phyloP scores from a whole-genome alignment of 2,329 filamentous ascomycete species.

The Stagonosporopsis cucurbitacearum region DNA sequence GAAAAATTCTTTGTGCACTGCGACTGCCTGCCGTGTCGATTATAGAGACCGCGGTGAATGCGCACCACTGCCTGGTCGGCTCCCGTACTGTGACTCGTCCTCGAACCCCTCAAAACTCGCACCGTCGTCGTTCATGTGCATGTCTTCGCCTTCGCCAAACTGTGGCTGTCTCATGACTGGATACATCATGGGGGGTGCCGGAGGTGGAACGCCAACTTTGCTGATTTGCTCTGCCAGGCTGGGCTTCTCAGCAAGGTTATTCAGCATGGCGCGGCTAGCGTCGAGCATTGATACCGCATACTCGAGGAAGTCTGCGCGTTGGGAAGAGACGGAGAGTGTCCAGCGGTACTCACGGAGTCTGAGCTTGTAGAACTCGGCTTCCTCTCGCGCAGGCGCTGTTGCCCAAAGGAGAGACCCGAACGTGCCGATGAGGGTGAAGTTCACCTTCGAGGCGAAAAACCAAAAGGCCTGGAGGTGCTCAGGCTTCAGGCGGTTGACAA shows the following conservation, averaged over 20 bases:
- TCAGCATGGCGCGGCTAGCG: slow-evolving; percentile 53
- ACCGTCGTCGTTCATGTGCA: slow-evolving; percentile 38
- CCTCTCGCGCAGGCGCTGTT: slow-evolving; percentile 83
- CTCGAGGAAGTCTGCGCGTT: slow-evolving; percentile 64
- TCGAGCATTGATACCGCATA: slow-evolving; percentile 55
- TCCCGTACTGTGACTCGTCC: slow-evolving; percentile 35
- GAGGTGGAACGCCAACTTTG: slow-evolving; percentile 46
- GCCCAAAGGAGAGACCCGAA: slow-evolving; percentile 91
- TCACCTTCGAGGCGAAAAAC: slow-evolving; percentile 86
- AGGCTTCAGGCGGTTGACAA: slow-evolving; percentile 89
- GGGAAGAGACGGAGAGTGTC: slow-evolving; percentile 87
- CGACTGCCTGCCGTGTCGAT: not conserved
- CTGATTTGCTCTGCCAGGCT: slow-evolving; percentile 48
- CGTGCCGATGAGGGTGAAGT: slow-evolving; percentile 93
- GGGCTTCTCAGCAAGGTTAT: slow-evolving; percentile 54
- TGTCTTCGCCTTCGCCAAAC: slow-evolving; percentile 28
- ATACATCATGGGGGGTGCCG: slow-evolving; percentile 32
- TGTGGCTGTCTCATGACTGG: slow-evolving; percentile 32
- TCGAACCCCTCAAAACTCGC: slow-evolving; percentile 45
- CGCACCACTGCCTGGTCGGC: slow-evolving; percentile 28
- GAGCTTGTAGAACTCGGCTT: slow-evolving; percentile 89
- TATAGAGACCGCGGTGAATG: slow-evolving; percentile 32
- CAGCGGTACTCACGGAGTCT: slow-evolving; percentile 89
- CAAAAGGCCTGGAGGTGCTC: slow-evolving; percentile 90
- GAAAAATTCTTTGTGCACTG: not conserved